Percentiles rank a stretch among this genome's conserved stretches.
These are phyloP conservation scores for Oldenlandia corymbosa DNA, from an alignment of 257 asterid genomes.

Conservation along the genomic window DNA sequence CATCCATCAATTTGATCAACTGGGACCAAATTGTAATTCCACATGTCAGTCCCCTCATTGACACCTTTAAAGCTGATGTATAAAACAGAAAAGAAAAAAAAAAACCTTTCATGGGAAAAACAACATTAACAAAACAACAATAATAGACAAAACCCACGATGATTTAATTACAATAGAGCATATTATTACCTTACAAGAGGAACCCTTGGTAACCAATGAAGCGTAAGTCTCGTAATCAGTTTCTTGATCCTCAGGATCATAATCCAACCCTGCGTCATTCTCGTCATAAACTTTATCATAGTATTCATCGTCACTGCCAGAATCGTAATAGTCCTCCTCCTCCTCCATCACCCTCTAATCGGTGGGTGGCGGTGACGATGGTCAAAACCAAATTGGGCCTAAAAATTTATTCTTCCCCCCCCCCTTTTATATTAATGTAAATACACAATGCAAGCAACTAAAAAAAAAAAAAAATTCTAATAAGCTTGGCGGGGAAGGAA, in stretches of 20 bases:
- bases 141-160: not conserved
- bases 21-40: not conserved
- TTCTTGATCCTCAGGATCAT: not conserved
- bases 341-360: constrained; percentile 20
- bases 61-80: not conserved
- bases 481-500: too few relatives aligned
- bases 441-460: too few relatives aligned
- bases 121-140: not conserved
- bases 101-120: too few relatives aligned
- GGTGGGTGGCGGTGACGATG: not conserved
- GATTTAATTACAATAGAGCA: too few relatives aligned
- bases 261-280: not conserved
- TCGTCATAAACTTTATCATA: constrained; percentile 17
- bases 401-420: too few relatives aligned
- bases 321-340: constrained; percentile 25
- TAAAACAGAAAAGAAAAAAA: not conserved
- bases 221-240: constrained; percentile 15
- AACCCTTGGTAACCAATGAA: constrained; percentile 5
- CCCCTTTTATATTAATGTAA: too few relatives aligned
- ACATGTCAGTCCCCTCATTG: not conserved
- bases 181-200: constrained; percentile 36
- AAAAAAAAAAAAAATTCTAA: too few relatives aligned
- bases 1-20: not conserved
- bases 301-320: constrained; percentile 35
- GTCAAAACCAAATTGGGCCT: not conserved